Evolutionary conservation across 345 rosid genomes (phyloP).

Genomic region (Eucalyptus tenuipes): DNA sequence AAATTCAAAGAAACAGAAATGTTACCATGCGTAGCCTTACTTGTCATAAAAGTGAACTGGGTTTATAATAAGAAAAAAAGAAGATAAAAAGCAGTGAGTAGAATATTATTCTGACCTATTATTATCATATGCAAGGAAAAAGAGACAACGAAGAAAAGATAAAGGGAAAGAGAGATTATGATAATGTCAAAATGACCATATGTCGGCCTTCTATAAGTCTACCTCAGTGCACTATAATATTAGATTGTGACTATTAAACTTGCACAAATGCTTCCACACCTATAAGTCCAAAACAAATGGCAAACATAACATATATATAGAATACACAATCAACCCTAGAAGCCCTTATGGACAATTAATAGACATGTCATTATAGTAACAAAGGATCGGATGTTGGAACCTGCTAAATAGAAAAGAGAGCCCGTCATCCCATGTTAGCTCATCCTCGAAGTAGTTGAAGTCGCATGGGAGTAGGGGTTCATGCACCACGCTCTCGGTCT

Average conservation of each 20-base stretch:
- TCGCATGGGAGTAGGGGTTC: background rate
- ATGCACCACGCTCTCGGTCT: rapidly evolving
- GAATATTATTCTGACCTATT: background rate
- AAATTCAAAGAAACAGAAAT: too few relatives aligned
- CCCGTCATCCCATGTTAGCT: background rate
- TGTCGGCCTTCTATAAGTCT: background rate
- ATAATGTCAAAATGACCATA: background rate
- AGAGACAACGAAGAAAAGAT: background rate
- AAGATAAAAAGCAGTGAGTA: background rate
- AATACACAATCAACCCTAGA: background rate
- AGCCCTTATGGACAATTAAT: background rate
- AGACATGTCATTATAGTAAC: background rate
- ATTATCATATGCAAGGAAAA: background rate
- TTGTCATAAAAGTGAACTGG: background rate
- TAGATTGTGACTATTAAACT: background rate
- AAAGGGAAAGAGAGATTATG: background rate
- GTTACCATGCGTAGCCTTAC: too few relatives aligned
- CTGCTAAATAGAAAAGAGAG: background rate
- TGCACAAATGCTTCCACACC: background rate
- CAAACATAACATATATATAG: background rate
- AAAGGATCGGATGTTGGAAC: background rate
- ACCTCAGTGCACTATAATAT: background rate
- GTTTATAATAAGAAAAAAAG: background rate
- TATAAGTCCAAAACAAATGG: background rate
- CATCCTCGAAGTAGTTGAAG: background rate